Evolutionary conservation across 176 grass and related monocot genomes (phyloP), one percentile per base, ranked within the genome.

Genomic region (Alloteropsis semialata): DNA sequence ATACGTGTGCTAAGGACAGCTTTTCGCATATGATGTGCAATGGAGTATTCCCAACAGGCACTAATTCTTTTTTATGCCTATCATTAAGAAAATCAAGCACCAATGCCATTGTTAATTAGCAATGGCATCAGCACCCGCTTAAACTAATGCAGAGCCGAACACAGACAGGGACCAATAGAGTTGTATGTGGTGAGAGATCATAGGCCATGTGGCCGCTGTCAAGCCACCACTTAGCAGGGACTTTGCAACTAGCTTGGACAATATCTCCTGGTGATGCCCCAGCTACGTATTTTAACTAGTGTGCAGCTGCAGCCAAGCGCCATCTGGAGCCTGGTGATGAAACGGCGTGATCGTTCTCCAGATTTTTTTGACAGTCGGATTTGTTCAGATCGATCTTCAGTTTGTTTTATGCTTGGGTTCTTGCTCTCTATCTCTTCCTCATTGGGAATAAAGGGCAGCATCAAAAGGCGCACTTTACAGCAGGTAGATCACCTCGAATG

Each of bases 231-330:
- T 50, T 65, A 65, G 78, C 72, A 15, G 73, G 5, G 43, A 64
- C 67, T 72, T 54, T 44, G 76, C 68, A 33, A 65, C 63, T 64
- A 39, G 21, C 51, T 62, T 75, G 76, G 50, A 69, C 43, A 56
- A 78, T 72, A 77, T 86, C 83, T 85, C 88, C 88, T 78, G 72
- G 46, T 18, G 83, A 82, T 82, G 88, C 88, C 58, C 76, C 66
- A 49, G 74, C 57, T 59, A 19, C 73, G 34, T 86, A 89, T 82
- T 84, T 84, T 73, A 82, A 49, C 65, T 58, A 29, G 11, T 5
- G 9, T 22, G 51, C 70, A 25, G 45, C 44, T 46, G 58, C 66
- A 41, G 30, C 39, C 49, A 48, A 57, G 45, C 24, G 88, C 81
- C 83, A 86, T 8, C 32, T 82, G 88, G 65, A 86, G 29, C 12